phyloP scores from a whole-genome alignment of 805 yeast species.

The Hanseniaspora lindneri region DNA sequence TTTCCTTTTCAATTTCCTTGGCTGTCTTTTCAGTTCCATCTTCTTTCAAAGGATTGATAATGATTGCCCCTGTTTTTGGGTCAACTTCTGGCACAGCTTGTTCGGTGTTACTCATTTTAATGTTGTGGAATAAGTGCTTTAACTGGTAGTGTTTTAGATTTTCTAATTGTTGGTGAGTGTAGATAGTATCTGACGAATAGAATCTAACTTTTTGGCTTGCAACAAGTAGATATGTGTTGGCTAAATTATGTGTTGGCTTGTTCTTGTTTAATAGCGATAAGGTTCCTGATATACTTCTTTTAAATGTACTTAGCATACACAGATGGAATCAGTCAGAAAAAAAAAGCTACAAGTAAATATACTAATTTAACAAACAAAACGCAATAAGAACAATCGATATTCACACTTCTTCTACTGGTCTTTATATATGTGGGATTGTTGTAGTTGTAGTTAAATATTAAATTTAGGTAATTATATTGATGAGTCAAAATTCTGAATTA shows the following conservation, averaged over 20 bases:
- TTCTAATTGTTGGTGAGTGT: constrained; percentile 2
- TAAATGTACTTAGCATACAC: neutral
- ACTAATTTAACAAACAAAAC: no score
- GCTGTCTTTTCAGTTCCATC: constrained; percentile 51
- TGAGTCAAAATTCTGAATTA: no score
- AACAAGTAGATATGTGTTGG: neutral
- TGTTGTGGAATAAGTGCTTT: constrained; percentile 1
- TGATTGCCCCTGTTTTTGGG: constrained; percentile 30
- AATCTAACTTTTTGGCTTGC: neutral
- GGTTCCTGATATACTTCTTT: neutral
- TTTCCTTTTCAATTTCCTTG: constrained; percentile 75
- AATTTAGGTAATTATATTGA: no score
- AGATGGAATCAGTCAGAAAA: no score
- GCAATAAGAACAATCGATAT: no score
- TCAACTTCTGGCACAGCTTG: constrained; percentile 27
- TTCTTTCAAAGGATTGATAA: constrained; percentile 30
- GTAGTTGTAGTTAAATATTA: no score
- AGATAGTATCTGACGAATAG: neutral
- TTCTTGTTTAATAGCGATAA: neutral
- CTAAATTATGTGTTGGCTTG: neutral
- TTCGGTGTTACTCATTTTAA: constrained; percentile 14
- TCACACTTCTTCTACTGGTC: no score
- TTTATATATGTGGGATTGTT: no score
- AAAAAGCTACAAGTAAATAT: no score
- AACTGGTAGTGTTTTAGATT: constrained; percentile 3